Evolutionary conservation across 352 stramenopile genomes (phyloP).

Genomic region (Pseudoperonospora humuli): DNA sequence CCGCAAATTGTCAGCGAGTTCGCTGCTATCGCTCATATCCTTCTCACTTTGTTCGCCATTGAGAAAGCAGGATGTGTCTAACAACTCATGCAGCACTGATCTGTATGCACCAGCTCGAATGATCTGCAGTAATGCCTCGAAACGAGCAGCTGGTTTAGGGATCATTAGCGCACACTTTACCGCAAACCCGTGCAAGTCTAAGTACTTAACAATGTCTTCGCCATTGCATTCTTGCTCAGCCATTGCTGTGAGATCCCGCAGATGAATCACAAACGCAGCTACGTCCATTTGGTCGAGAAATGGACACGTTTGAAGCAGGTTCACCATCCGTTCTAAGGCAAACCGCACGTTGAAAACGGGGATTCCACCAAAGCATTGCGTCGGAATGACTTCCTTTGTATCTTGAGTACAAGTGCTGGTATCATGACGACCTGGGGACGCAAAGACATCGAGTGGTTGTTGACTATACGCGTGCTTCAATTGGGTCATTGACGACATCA

Average conservation of each 20-base stretch:
- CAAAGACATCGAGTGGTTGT: neutral
- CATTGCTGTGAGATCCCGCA: slow-evolving; percentile 32
- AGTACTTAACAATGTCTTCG: slow-evolving; percentile 1
- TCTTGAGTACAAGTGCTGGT: neutral
- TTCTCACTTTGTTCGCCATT: slow-evolving; percentile 9
- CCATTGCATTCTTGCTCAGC: slow-evolving; percentile 10
- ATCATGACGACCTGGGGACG: neutral
- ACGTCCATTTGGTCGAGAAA: slow-evolving; percentile 58
- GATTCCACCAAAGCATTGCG: slow-evolving; percentile 21
- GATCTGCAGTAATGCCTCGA: slow-evolving; percentile 33
- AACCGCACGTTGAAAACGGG: slow-evolving; percentile 8
- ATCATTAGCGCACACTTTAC: slow-evolving; percentile 45
- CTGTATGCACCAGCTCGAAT: slow-evolving; percentile 38
- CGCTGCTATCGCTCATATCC: slow-evolving; percentile 1
- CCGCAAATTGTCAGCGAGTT: slow-evolving; percentile 27
- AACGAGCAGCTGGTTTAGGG: slow-evolving; percentile 26
- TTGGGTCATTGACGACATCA: slow-evolving; percentile 17
- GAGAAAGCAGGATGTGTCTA: slow-evolving; percentile 28
- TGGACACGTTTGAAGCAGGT: slow-evolving; percentile 41
- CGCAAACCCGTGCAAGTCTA: slow-evolving; percentile 37
- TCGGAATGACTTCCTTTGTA: neutral
- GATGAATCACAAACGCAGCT: slow-evolving; percentile 35
- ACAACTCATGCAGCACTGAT: slow-evolving; percentile 32
- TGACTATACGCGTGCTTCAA: slow-evolving; percentile 7
- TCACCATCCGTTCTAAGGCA: slow-evolving; percentile 29